phyloP scores from a whole-genome alignment of 2,329 filamentous ascomycete species.

The Alternaria triticina region DNA sequence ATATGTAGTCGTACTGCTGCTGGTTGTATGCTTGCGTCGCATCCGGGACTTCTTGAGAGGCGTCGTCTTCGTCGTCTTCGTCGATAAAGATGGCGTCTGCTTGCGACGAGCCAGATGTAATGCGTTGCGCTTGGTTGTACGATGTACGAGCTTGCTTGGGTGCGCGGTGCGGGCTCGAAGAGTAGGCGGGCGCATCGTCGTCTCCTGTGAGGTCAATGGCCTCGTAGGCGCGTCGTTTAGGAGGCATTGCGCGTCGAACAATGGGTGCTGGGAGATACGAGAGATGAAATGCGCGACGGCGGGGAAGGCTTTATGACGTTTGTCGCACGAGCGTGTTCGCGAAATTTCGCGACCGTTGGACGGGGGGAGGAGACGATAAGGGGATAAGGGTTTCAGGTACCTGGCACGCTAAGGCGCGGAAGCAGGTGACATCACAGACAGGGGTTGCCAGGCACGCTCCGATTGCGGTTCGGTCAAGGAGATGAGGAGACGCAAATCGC shows the following conservation, averaged over 20 bases:
- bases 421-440: constrained; percentile 24
- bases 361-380: background rate
- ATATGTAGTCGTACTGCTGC: constrained; percentile 27
- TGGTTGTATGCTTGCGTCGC: constrained; percentile 34
- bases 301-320: background rate
- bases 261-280: background rate
- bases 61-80: constrained; percentile 39
- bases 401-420: constrained; percentile 22
- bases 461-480: background rate
- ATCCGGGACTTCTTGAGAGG: constrained; percentile 36
- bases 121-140: constrained; percentile 9
- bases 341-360: background rate
- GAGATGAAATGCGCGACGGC: background rate
- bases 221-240: constrained; percentile 10
- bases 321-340: background rate
- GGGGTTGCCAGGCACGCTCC: background rate
- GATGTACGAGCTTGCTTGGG: constrained; percentile 38
- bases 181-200: constrained; percentile 10
- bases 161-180: constrained; percentile 22
- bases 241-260: constrained; percentile 5
- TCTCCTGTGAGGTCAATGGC: constrained; percentile 13
- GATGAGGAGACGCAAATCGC: background rate
- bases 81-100: constrained; percentile 33
- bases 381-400: background rate
- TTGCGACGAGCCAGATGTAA: constrained; percentile 32